Percentiles rank a stretch among this genome's conserved stretches.
phyloP scores from a whole-genome alignment of 129 eudicot species.

The Pulicaria dysenterica region DNA sequence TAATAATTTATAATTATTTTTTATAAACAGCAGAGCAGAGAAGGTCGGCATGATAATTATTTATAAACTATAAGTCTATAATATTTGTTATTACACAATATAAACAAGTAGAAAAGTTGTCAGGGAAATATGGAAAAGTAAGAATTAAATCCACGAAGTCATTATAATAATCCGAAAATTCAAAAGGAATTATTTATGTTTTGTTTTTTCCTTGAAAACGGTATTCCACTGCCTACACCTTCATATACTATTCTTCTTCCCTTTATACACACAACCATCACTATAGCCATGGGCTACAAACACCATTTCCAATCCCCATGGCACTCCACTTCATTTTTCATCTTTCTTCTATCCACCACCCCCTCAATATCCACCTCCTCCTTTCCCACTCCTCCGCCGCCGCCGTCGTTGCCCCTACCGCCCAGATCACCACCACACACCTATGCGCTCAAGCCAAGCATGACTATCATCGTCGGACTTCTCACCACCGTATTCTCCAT shows the following conservation, averaged over 20 bases:
- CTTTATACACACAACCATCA: neutral
- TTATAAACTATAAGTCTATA: too few species aligned
- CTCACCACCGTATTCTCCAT: constrained; percentile 64
- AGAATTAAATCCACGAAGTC: too few species aligned
- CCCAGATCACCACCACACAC: constrained; percentile 11
- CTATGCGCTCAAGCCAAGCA: constrained; percentile 49
- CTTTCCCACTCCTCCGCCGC: constrained; percentile 1
- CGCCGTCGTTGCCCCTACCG: neutral
- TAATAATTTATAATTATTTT: too few species aligned
- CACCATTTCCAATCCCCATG: constrained; percentile 17
- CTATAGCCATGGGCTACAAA: constrained; percentile 30
- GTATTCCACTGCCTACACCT: constrained; percentile 22
- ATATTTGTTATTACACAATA: too few species aligned
- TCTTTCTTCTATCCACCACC: constrained; percentile 25
- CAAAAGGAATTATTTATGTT: too few species aligned
- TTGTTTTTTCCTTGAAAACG: too few species aligned
- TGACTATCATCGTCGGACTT: constrained; percentile 56
- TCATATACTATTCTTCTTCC: constrained; percentile 26
- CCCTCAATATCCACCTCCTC: constrained; percentile 9
- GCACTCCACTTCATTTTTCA: constrained; percentile 16
- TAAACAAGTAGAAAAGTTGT: too few species aligned
- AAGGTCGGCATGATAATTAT: too few species aligned
- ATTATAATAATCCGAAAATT: too few species aligned
- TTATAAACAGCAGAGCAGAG: too few species aligned
- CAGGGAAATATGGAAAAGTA: too few species aligned